Conservation (phyloP, 2,329 filamentous ascomycete genomes). For the Amesomyces nigricolor region DNA sequence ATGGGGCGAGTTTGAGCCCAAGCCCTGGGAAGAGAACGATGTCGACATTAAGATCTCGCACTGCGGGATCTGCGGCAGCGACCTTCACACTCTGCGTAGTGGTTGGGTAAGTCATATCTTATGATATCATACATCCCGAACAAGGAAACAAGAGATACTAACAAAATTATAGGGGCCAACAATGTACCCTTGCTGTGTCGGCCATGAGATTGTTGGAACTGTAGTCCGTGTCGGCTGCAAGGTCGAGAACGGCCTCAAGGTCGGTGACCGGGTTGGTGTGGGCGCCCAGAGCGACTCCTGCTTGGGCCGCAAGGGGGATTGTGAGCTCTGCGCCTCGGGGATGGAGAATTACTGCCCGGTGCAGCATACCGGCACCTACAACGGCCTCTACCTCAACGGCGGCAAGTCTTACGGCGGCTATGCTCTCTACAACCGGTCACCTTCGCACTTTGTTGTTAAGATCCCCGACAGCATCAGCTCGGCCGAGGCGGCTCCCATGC, state of each 20-base stretch:
- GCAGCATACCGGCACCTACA: slow-evolving; percentile 47
- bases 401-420: slow-evolving; percentile 56
- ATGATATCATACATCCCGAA: not conserved
- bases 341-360: slow-evolving; percentile 39
- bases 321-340: slow-evolving; percentile 31
- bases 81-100: slow-evolving; percentile 53
- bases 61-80: slow-evolving; percentile 61
- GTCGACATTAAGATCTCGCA: slow-evolving; percentile 61
- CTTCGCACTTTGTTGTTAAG: slow-evolving; percentile 42
- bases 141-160: slow-evolving; percentile 16
- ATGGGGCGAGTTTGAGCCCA: slow-evolving; percentile 54
- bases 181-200: slow-evolving; percentile 45
- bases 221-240: slow-evolving; percentile 49
- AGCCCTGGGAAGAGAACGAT: slow-evolving; percentile 60
- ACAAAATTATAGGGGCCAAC: slow-evolving; percentile 21
- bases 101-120: slow-evolving; percentile 39
- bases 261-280: slow-evolving; percentile 60
- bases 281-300: slow-evolving; percentile 57
- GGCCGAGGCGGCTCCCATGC: slow-evolving; percentile 52
- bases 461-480: slow-evolving; percentile 40
- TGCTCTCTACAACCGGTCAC: slow-evolving; percentile 32
- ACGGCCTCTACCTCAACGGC: slow-evolving; percentile 44
- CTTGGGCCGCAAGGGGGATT: slow-evolving; percentile 36
- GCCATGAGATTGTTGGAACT: slow-evolving; percentile 60
- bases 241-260: slow-evolving; percentile 41